phyloP scores from a whole-genome alignment of 192 early-diverging fungal genomes.

The Jimgerdemannia lactiflua region DNA sequence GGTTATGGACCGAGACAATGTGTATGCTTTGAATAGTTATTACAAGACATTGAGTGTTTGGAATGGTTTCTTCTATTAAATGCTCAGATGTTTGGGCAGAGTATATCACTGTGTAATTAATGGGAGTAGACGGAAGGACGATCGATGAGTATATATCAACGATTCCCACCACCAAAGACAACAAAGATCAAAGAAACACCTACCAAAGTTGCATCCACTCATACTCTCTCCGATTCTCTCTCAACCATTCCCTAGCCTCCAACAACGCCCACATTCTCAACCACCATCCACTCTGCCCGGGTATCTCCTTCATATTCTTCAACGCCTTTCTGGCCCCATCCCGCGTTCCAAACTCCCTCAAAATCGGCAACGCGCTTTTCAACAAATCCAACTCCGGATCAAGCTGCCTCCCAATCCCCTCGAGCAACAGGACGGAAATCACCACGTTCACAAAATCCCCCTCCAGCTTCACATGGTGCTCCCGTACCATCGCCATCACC shows the following conservation, averaged over 20 bases:
- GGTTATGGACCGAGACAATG: too few relatives aligned
- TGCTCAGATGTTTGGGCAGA: not conserved
- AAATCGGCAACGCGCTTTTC: constrained; percentile 72
- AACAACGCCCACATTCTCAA: constrained; percentile 62
- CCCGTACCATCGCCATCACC: constrained; percentile 85
- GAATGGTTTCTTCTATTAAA: not conserved
- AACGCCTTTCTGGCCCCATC: constrained; percentile 43
- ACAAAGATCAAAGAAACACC: constrained; percentile 1
- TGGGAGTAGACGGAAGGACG: not conserved
- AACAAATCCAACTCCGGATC: constrained; percentile 92
- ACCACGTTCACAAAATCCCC: constrained; percentile 95
- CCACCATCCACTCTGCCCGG: constrained; percentile 40
- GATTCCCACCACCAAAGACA: not conserved
- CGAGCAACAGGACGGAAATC: constrained; percentile 87
- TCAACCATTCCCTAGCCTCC: constrained; percentile 54
- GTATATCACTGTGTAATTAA: not conserved
- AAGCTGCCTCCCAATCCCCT: constrained; percentile 90
- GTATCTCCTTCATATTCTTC: constrained; percentile 44
- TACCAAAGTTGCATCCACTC: constrained; percentile 36
- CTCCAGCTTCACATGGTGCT: constrained; percentile 90
- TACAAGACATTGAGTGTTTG: not conserved
- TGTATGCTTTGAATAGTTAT: not conserved
- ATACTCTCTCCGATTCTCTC: constrained; percentile 22
- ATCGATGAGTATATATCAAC: not conserved
- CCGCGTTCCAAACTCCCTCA: constrained; percentile 56